Conservation (phyloP, 1,284 basidiomycete species). For the Cryptococcus wingfieldii region DNA sequence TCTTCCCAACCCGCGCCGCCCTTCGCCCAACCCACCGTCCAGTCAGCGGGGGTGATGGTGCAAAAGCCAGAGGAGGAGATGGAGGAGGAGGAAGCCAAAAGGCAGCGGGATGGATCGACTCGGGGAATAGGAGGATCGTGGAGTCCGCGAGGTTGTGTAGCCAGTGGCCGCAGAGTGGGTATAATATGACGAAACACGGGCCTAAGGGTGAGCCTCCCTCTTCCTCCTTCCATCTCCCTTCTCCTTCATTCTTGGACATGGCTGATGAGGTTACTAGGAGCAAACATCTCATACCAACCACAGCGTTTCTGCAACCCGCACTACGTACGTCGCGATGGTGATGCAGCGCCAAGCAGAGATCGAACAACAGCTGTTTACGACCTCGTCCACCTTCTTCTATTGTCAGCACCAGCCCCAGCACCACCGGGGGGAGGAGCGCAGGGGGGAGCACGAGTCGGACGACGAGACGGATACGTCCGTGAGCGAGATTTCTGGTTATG, state of each 20-base stretch:
- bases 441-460: slow-evolving; percentile 14
- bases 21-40: too few species aligned
- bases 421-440: too few species aligned
- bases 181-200: slow-evolving; percentile 72
- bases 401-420: slow-evolving; percentile 9
- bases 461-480: slow-evolving; percentile 21
- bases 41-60: too few species aligned
- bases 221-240: not conserved
- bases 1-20: too few species aligned
- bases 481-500: slow-evolving; percentile 6
- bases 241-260: not conserved
- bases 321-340: slow-evolving; percentile 58
- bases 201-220: slow-evolving; percentile 53
- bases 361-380: slow-evolving; percentile 27
- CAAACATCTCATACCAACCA: slow-evolving; percentile 58
- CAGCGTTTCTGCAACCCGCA: slow-evolving; percentile 66
- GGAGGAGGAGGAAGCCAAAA: too few species aligned
- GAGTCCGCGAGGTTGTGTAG: slow-evolving; percentile 42
- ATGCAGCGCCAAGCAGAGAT: slow-evolving; percentile 59
- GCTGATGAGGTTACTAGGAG: slow-evolving; percentile 16
- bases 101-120: slow-evolving; percentile 31
- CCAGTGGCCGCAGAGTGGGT: slow-evolving; percentile 74
- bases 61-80: too few species aligned
- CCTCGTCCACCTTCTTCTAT: slow-evolving; percentile 23
- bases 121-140: slow-evolving; percentile 26